Conservation (phyloP, 306 rosid genomes). For the Prunus campanulata region DNA sequence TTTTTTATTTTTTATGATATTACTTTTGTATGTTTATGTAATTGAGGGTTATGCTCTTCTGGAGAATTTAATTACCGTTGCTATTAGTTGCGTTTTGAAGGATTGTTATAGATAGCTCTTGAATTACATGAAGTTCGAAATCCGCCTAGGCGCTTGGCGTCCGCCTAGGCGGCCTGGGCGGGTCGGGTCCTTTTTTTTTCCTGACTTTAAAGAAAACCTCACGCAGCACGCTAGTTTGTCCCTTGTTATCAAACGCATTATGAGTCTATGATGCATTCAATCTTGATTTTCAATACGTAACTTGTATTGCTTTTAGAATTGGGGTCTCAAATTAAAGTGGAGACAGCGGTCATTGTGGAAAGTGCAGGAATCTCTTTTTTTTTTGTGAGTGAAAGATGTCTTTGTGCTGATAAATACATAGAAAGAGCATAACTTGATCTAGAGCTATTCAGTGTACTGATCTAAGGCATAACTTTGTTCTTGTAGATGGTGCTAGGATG, state of each 20-base stretch:
- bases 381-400: not conserved
- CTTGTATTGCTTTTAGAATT: not conserved
- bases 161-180: no score
- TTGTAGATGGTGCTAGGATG: constrained; percentile 70
- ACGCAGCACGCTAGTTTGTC: not conserved
- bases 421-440: not conserved
- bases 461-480: constrained; percentile 18
- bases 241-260: not conserved
- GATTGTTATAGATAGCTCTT: not conserved
- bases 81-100: not conserved
- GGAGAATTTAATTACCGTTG: not conserved
- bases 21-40: not conserved
- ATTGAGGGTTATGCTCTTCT: not conserved
- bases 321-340: not conserved
- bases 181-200: no score
- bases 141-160: no score
- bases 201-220: no score
- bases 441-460: not conserved
- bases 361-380: not conserved
- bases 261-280: not conserved
- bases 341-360: not conserved
- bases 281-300: not conserved
- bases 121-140: not conserved
- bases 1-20: not conserved
- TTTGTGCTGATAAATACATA: not conserved